Base-by-base conservation (phyloP, 495 filamentous ascomycete genomes). In the Podospora conica region DNA sequence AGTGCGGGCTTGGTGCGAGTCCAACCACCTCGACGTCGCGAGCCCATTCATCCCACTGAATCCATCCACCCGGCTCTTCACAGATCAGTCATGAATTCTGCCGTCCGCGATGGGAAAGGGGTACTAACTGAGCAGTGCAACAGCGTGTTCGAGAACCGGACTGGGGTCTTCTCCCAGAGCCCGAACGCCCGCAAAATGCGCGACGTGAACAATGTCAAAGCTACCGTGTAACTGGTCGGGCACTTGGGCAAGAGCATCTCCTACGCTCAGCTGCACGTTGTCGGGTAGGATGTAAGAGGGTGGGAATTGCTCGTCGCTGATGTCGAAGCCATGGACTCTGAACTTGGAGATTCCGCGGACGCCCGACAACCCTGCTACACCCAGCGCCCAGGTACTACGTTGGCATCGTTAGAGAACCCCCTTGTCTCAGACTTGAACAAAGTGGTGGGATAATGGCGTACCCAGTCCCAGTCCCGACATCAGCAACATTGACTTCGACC, bases 281-380 rank as follows among this genome's bases (percentile, higher is more conserved):
- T n/a, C n/a, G 0, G 64, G 57, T 4, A 65, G 40, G 1, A 60
- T 21, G n/a, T 65, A 23, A n/a, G 9, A 8, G 0, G 64, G 64
- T 8, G 64, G 64, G 64, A 55, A 65, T 24, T 65, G 56, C 3
- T 60, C 64, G 25, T 65, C 64, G 56, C 64, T 65, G 57, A 65
- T 65, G 64, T 65, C 64, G 57, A 65, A 65, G 9, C 57, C 64
- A n/a, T 65, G 64, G 57, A 65, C 64, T 12, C 60, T 60, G 64
- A 65, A 60, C 64, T 65, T 65, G 56, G 55, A 7, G 25, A 27
- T 7, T 22, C 64, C 21, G 1, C 48, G 5, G 57, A 60, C 31
- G 27, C 29, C 48, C 24, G 57, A 60, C 24, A 53, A 10, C 12
- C 64, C 48, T 3, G 57, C 56, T 12, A 65, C 58, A 18, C 60